A percentile compares a stretch with the other conserved stretches of the same genome.
These are phyloP conservation scores for Waitea zeae DNA, from an alignment of 1,284 basidiomycete species.

Conservation along the genomic window DNA sequence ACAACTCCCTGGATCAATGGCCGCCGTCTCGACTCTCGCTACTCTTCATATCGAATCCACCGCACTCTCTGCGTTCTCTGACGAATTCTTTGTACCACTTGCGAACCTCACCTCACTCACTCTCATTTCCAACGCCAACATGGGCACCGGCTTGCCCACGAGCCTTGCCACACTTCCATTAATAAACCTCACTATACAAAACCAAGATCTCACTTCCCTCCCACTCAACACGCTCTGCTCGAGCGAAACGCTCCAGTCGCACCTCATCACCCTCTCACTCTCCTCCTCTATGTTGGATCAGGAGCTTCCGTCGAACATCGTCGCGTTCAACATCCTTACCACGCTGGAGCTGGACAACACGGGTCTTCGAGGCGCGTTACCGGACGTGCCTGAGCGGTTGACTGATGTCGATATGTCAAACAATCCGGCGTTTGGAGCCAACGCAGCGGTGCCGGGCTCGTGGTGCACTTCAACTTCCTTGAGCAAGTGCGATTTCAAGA, in stretches of 20 bases:
- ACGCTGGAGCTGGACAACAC: slow-evolving; percentile 16
- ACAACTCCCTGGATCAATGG: no score
- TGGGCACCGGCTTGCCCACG: slow-evolving; percentile 23
- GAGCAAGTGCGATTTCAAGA: no score
- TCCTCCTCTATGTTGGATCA: slow-evolving; percentile 14
- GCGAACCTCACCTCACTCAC: slow-evolving; percentile 21
- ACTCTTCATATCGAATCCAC: slow-evolving; percentile 29
- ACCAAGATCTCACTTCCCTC: slow-evolving; percentile 15
- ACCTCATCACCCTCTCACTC: slow-evolving; percentile 19
- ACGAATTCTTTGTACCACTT: slow-evolving; percentile 17
- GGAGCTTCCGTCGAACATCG: slow-evolving; percentile 13
- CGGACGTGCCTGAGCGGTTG: slow-evolving; percentile 13
- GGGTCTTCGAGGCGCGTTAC: slow-evolving; percentile 11
- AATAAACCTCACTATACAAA: slow-evolving; percentile 13
- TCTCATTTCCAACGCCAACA: slow-evolving; percentile 24
- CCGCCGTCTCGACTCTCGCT: slow-evolving; percentile 18
- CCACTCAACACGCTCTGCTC: slow-evolving; percentile 16
- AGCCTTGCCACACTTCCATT: slow-evolving; percentile 18
- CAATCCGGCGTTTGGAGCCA: slow-evolving; percentile 13
- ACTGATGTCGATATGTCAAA: slow-evolving; percentile 13
- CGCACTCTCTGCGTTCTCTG: slow-evolving; percentile 20
- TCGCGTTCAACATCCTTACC: slow-evolving; percentile 12
- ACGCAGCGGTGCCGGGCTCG: no score
- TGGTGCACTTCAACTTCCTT: no score
- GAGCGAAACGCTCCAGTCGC: slow-evolving; percentile 17